These are phyloP conservation scores for Pyropia haitanensis DNA, from an alignment of 23 red algal genomes.

Conservation along the genomic window DNA sequence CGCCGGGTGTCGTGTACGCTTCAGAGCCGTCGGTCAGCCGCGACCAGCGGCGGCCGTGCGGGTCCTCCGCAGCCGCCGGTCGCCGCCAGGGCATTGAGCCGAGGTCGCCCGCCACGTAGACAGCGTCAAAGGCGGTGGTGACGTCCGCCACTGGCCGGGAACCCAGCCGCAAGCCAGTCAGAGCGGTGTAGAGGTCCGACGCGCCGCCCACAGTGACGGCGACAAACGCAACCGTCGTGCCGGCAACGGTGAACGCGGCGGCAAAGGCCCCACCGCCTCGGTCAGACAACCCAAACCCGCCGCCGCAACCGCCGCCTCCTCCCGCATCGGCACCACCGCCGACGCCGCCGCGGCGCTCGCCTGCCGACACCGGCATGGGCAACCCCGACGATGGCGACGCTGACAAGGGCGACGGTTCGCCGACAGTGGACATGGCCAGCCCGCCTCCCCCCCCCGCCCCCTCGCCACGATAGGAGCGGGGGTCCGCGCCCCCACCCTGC, in stretches of 20 bases:
- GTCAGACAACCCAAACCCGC: too few species aligned
- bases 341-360: too few species aligned
- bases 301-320: too few species aligned
- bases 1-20: slow-evolving; percentile 38
- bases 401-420: too few species aligned
- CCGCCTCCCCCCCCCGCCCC: neutral
- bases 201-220: slow-evolving; percentile 35
- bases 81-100: slow-evolving; percentile 52
- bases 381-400: too few species aligned
- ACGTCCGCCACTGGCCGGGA: slow-evolving; percentile 56
- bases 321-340: too few species aligned
- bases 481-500: slow-evolving; percentile 9
- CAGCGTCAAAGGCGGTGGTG: slow-evolving; percentile 71
- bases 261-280: slow-evolving; percentile 35
- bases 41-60: slow-evolving; percentile 10
- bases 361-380: too few species aligned
- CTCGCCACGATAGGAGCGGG: neutral
- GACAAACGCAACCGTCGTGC: slow-evolving; percentile 71
- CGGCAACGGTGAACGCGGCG: slow-evolving; percentile 30
- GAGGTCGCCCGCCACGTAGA: slow-evolving; percentile 50
- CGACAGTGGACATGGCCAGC: too few species aligned
- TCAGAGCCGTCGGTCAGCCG: slow-evolving; percentile 32
- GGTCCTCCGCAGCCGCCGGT: neutral
- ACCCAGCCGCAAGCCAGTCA: slow-evolving; percentile 49
- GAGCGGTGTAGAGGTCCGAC: slow-evolving; percentile 31